Evolutionary conservation across 352 stramenopile species (phyloP), one percentile per base, ranked within the genome.

Genomic region (Phytophthora pisi): DNA sequence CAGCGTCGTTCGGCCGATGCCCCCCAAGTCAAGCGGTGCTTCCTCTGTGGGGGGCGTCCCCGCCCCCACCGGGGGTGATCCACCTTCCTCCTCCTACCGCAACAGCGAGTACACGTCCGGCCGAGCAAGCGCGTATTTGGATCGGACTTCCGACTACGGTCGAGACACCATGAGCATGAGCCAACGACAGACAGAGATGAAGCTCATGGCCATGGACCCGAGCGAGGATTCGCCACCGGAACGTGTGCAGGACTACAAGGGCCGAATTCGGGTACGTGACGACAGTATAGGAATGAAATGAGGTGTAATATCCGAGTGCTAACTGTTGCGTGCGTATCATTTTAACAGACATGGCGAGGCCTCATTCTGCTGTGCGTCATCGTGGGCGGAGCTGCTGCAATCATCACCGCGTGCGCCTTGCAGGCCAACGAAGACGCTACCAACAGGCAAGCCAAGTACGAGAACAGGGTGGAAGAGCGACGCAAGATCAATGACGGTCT

Each of bases 161-260:
- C 46, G 47, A 46, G 66, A 74, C 1, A 68, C 38, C 7, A 62
- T 55, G 20, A 65, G 15, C 7, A 62, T 58, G 20, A 65, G 18
- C 7, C 28, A 52, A 3, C 68, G 57, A 7, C 71, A 76, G 45
- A 91, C 77, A 13, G 80, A 91, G 51, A 89, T 88, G 73, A 86
- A 86, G 65, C 76, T 90, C 69, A 79, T 74, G 70, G 81, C 79
- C 31, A 65, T 84, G 43, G 75, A 88, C 31, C 72, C 54, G 4
- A 77, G 74, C 24, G 68, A 74, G 6, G 57, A 38, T 5, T 28
- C 31, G 5, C 53, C 54, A 15, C 69, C 71, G 4, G 81, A 89
- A 65, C 73, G 69, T 8, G 65, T 68, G 47, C 68, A 70, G 20
- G 76, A 89, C 72, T 92, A 92, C 72, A 92, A 90, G 52, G 86